These are phyloP conservation scores for Aspergillus sclerotioniger DNA, from an alignment of 495 filamentous ascomycete species.

Conservation along the genomic window DNA sequence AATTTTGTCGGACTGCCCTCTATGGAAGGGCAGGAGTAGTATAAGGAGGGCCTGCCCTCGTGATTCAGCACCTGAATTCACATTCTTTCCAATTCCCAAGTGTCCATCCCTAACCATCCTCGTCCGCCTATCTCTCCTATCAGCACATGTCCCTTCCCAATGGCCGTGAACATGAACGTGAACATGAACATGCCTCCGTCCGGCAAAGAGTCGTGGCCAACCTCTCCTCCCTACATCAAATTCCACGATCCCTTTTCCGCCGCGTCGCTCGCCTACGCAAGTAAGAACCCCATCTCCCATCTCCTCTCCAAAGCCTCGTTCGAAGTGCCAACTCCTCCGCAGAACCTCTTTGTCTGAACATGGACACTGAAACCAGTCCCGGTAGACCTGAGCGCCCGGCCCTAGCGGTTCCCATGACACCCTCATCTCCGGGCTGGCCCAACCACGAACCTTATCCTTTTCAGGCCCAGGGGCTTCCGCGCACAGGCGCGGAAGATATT, in stretches of 20 bases:
- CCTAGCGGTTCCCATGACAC: conserved; percentile 7
- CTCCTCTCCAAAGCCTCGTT: neutral
- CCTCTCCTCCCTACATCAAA: conserved; percentile 33
- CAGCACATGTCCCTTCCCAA: conserved; percentile 31
- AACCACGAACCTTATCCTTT: neutral
- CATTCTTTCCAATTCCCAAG: neutral
- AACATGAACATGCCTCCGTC: conserved; percentile 34
- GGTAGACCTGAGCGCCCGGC: conserved; percentile 12
- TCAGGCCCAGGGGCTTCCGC: neutral
- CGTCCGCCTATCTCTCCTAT: neutral
- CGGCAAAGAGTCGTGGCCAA: conserved; percentile 36
- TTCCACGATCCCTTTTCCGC: conserved; percentile 31
- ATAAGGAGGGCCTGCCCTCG: neutral
- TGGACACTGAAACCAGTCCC: conserved; percentile 23
- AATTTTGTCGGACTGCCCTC: conserved; percentile 18
- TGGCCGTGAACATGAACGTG: conserved; percentile 39
- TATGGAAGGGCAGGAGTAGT: conserved; percentile 4
- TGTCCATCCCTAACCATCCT: neutral
- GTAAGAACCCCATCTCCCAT: conserved; percentile 25
- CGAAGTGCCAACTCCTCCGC: neutral
- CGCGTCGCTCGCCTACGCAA: conserved; percentile 29
- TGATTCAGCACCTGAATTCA: neutral
- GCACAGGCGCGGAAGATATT: neutral
- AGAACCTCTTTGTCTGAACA: conserved; percentile 25
- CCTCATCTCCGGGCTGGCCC: neutral